phyloP scores from a whole-genome alignment of 2,329 filamentous ascomycete genomes.

The Apiospora kogelbergensis region DNA sequence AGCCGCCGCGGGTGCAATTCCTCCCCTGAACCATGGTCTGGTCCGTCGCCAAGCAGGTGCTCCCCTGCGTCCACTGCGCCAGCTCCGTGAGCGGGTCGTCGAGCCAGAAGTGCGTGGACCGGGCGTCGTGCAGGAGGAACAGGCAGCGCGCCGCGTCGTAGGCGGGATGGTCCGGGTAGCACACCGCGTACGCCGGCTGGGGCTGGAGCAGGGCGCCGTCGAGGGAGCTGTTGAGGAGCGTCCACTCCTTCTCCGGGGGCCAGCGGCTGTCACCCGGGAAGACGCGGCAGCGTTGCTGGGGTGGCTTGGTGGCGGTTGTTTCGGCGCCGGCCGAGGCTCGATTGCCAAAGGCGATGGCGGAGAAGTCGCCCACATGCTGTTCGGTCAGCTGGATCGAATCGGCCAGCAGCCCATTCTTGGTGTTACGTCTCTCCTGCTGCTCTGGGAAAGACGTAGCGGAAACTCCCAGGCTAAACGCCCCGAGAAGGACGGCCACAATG shows the following conservation, averaged over 20 bases:
- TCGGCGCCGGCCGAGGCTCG: too few relatives aligned
- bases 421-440: neutral
- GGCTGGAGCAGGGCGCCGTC: constrained; percentile 33
- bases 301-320: too few relatives aligned
- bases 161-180: constrained; percentile 28
- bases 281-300: neutral
- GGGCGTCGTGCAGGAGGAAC: constrained; percentile 28
- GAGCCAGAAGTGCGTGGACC: constrained; percentile 30
- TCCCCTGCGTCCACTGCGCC: constrained; percentile 35
- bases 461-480: neutral
- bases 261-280: neutral
- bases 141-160: constrained; percentile 29
- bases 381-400: neutral
- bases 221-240: constrained; percentile 27
- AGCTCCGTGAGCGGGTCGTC: constrained; percentile 33
- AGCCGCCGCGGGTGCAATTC: constrained; percentile 37
- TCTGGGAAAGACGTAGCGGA: neutral
- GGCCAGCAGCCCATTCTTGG: neutral
- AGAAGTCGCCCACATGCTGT: neutral
- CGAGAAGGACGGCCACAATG: neutral
- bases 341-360: neutral
- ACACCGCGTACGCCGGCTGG: constrained; percentile 30
- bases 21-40: constrained; percentile 16
- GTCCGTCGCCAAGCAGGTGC: constrained; percentile 31
- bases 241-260: neutral